Evolutionary conservation across 2,329 filamentous ascomycete species (phyloP).

Genomic region (Xylariales sp.): DNA sequence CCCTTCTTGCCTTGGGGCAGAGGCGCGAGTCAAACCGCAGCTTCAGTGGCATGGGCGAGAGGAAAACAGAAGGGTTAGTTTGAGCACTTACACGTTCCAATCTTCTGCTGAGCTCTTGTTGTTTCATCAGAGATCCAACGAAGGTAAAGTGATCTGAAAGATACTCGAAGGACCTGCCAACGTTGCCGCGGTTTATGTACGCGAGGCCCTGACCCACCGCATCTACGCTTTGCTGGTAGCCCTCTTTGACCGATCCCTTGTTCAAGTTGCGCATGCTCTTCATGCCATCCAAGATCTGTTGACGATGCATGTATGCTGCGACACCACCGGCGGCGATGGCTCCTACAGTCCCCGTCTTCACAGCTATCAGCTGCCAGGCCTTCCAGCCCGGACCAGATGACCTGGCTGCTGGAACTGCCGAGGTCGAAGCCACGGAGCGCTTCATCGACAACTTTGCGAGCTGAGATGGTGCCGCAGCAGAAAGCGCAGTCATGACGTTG

Average conservation of each 20-base stretch:
- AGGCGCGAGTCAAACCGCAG: too few species aligned
- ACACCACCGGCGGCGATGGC: slow-evolving; percentile 77
- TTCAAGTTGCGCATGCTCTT: slow-evolving; percentile 42
- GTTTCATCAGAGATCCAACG: slow-evolving; percentile 71
- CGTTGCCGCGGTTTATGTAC: slow-evolving; percentile 53
- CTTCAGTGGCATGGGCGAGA: too few species aligned
- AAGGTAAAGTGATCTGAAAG: slow-evolving; percentile 81
- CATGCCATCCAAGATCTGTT: slow-evolving; percentile 54
- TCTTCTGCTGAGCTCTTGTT: slow-evolving; percentile 65
- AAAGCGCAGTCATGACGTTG: slow-evolving; percentile 52
- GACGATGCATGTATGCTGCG: slow-evolving; percentile 73
- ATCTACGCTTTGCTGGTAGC: slow-evolving; percentile 45
- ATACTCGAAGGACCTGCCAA: slow-evolving; percentile 69
- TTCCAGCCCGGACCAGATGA: slow-evolving; percentile 41
- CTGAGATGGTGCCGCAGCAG: slow-evolving; percentile 41
- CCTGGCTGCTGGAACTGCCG: slow-evolving; percentile 15
- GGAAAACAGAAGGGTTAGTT: too few species aligned
- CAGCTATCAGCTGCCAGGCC: slow-evolving; percentile 60
- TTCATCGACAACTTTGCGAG: slow-evolving; percentile 34
- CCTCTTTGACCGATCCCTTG: slow-evolving; percentile 41
- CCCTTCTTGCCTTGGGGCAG: too few species aligned
- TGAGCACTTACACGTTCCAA: too few species aligned
- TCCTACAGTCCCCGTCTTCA: slow-evolving; percentile 76
- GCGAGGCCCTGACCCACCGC: slow-evolving; percentile 49
- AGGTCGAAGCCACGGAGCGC: slow-evolving; percentile 2